These are phyloP conservation scores for Clonostachys rhizophaga DNA, from an alignment of 2,329 filamentous ascomycete genomes.

Conservation along the genomic window DNA sequence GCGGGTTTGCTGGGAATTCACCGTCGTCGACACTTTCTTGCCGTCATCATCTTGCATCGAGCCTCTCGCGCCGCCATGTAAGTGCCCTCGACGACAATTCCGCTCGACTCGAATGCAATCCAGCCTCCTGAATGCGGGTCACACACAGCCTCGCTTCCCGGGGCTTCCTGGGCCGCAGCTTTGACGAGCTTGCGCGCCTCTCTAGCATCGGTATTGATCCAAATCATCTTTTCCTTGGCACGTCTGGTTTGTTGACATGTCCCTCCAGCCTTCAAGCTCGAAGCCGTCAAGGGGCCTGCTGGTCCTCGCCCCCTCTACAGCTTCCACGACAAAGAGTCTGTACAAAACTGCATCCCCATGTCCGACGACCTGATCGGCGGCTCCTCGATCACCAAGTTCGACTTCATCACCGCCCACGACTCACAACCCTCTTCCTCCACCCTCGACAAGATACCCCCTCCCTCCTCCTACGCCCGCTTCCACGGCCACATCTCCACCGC, in stretches of 20 bases:
- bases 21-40: no score
- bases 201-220: constrained; percentile 46
- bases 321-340: constrained; percentile 48
- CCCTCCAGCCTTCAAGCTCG: constrained; percentile 58
- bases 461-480: constrained; percentile 65
- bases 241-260: not conserved
- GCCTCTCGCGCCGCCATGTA: no score
- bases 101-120: no score
- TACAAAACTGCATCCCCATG: constrained; percentile 68
- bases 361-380: constrained; percentile 84
- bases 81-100: no score
- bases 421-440: constrained; percentile 8
- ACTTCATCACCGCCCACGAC: constrained; percentile 41
- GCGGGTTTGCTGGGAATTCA: no score
- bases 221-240: no score
- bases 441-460: not conserved
- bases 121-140: not conserved
- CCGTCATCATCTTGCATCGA: no score
- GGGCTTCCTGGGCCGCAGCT: constrained; percentile 52
- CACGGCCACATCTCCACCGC: constrained; percentile 84
- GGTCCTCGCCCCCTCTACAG: constrained; percentile 60
- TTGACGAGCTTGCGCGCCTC: constrained; percentile 55
- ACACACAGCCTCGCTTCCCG: constrained; percentile 37
- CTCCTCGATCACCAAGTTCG: constrained; percentile 70
- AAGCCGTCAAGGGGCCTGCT: constrained; percentile 61